These are phyloP conservation scores for Amanita molliuscula DNA, from an alignment of 768 basidiomycete species.

Conservation along the genomic window DNA sequence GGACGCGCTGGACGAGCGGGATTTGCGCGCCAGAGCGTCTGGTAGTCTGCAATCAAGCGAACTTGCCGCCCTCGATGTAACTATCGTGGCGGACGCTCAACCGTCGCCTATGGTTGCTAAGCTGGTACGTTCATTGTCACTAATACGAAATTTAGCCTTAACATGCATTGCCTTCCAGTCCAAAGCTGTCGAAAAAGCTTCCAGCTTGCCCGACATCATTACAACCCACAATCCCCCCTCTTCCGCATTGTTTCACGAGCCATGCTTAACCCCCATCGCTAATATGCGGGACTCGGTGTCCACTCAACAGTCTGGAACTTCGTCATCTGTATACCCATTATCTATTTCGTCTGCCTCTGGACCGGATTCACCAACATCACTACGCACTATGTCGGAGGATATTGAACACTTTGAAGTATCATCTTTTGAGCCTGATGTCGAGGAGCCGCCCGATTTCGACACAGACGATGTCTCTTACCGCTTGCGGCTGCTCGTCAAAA, in stretches of 20 bases:
- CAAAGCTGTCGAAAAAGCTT: constrained; percentile 22
- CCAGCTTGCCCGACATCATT: constrained; percentile 20
- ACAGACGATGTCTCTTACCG: constrained; percentile 81
- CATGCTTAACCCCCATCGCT: constrained; percentile 28
- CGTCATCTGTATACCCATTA: constrained; percentile 70
- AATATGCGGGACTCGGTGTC: constrained; percentile 48
- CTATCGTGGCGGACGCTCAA: constrained; percentile 20
- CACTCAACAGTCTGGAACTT: constrained; percentile 56
- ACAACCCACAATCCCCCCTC: constrained; percentile 26
- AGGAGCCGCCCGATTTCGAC: constrained; percentile 41
- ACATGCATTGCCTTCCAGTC: constrained; percentile 14
- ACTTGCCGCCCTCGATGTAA: constrained; percentile 16
- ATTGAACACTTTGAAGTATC: constrained; percentile 31
- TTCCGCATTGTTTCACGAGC: constrained; percentile 39
- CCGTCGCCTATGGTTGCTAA: constrained; percentile 18
- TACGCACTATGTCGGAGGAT: constrained; percentile 42
- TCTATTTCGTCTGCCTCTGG: constrained; percentile 57
- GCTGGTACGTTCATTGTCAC: constrained; percentile 20
- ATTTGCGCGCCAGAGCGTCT: constrained; percentile 17
- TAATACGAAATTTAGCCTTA: neutral
- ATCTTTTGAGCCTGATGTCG: constrained; percentile 38
- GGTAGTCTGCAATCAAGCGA: constrained; percentile 14
- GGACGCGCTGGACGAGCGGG: constrained; percentile 8
- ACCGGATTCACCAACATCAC: constrained; percentile 56
- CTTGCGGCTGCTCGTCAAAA: constrained; percentile 73